Conservation (phyloP, 2,329 filamentous ascomycete species). For the Cladorrhinum sp. region DNA sequence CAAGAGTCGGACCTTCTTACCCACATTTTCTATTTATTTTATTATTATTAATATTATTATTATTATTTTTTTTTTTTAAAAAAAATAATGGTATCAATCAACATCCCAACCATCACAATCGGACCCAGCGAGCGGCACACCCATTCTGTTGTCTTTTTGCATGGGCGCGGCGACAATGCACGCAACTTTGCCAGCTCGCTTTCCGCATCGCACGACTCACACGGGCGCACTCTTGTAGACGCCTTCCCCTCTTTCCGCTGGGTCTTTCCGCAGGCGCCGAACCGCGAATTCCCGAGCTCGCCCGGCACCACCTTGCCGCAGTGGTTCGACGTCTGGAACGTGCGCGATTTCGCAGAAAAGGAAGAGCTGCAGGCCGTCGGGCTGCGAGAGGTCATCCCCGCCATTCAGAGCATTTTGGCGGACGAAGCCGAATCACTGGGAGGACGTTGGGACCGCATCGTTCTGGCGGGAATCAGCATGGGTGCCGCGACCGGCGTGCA, state of each 20-base stretch:
- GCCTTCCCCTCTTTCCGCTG: slow-evolving; percentile 46
- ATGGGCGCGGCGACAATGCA: slow-evolving; percentile 43
- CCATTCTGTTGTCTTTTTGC: slow-evolving; percentile 45
- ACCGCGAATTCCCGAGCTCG: slow-evolving; percentile 28
- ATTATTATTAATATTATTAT: no score
- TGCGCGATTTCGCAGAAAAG: slow-evolving; percentile 37
- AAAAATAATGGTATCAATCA: neutral
- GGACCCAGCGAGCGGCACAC: slow-evolving; percentile 30
- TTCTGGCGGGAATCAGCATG: slow-evolving; percentile 47
- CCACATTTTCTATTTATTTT: no score
- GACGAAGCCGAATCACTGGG: slow-evolving; percentile 37
- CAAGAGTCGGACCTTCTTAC: no score
- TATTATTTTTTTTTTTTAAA: neutral
- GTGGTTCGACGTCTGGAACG: slow-evolving; percentile 53
- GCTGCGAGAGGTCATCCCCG: slow-evolving; percentile 37
- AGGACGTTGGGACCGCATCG: slow-evolving; percentile 38
- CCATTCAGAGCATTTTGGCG: slow-evolving; percentile 34
- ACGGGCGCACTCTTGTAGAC: slow-evolving; percentile 35
- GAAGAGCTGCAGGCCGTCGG: slow-evolving; percentile 44
- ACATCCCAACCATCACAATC: slow-evolving; percentile 11
- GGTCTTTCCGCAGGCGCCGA: slow-evolving; percentile 47
- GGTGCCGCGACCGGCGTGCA: slow-evolving; percentile 42
- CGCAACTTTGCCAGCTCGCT: slow-evolving; percentile 34
- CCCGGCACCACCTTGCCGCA: slow-evolving; percentile 34
- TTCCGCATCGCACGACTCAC: slow-evolving; percentile 32